phyloP scores from a whole-genome alignment of 2,329 filamentous ascomycete genomes.

The Cladosporium sp. region DNA sequence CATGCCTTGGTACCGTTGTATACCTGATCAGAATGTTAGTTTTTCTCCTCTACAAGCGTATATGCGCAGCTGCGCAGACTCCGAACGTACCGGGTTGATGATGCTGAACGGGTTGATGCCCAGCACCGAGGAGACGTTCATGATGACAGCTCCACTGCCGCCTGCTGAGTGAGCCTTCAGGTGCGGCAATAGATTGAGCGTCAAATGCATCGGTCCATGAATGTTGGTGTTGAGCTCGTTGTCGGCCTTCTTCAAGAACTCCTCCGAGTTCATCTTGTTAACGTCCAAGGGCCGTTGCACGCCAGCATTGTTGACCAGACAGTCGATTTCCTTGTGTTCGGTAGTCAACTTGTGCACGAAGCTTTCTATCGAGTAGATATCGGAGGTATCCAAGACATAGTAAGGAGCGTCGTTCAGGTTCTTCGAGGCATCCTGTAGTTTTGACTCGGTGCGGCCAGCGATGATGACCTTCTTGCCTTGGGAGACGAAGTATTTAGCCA shows the following conservation, averaged over 20 bases:
- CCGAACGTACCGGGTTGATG: conserved; percentile 43
- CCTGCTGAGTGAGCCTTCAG: conserved; percentile 38
- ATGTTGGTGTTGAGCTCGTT: conserved; percentile 58
- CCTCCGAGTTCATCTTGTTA: conserved; percentile 30
- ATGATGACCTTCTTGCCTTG: conserved; percentile 50
- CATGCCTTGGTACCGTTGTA: conserved; percentile 59
- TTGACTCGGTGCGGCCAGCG: conserved; percentile 53
- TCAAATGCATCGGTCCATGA: conserved; percentile 55
- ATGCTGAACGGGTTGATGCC: conserved; percentile 51
- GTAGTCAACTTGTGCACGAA: conserved; percentile 45
- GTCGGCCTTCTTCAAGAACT: conserved; percentile 50
- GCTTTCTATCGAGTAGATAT: conserved; percentile 38
- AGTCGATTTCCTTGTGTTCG: conserved; percentile 54
- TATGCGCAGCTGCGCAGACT: neutral
- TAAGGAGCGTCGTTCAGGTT: conserved; percentile 48
- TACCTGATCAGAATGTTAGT: conserved; percentile 26
- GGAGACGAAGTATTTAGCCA: conserved; percentile 45
- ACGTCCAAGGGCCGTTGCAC: conserved; percentile 53
- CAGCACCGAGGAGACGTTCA: conserved; percentile 54
- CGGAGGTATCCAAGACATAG: conserved; percentile 51
- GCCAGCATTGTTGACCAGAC: conserved; percentile 57
- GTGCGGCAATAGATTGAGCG: conserved; percentile 47
- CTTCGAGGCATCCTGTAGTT: conserved; percentile 41
- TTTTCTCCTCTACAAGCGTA: neutral
- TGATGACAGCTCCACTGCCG: conserved; percentile 37